Evolutionary conservation across 768 basidiomycete species (phyloP).

Genomic region (Mycena alexandri): DNA sequence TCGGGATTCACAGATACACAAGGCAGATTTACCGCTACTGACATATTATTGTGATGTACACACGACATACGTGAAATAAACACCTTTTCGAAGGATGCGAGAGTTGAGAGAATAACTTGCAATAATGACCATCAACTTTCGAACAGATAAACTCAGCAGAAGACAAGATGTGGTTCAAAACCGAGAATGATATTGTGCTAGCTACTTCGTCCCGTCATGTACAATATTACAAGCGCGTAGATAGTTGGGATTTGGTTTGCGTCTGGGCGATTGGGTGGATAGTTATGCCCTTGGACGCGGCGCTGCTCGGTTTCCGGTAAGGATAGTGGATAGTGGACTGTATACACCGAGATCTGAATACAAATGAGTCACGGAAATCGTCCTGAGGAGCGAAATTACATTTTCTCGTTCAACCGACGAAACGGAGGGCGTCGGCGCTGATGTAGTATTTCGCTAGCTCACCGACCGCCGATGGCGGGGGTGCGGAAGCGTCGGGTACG

Average conservation of each 20-base stretch:
- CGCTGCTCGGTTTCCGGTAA: conserved; percentile 23
- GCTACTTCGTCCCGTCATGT: not conserved
- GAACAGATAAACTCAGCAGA: no score
- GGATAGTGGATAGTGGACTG: conserved; percentile 4
- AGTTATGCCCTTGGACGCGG: conserved; percentile 1
- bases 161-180: no score
- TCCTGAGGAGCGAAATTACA: not conserved
- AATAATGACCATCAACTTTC: no score
- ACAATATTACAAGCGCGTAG: not conserved
- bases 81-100: conserved; percentile 29
- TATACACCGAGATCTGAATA: conserved; percentile 7
- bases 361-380: conserved; percentile 15
- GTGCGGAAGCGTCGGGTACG: conserved; percentile 77
- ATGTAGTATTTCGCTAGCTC: conserved; percentile 88
- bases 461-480: conserved; percentile 68
- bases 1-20: conserved; percentile 2
- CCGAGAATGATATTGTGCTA: conserved; percentile 1
- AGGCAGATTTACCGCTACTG: conserved; percentile 25
- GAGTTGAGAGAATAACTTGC: no score
- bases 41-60: conserved; percentile 29
- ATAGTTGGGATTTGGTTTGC: not conserved
- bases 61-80: conserved; percentile 39
- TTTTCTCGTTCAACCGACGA: conserved; percentile 69
- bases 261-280: not conserved
- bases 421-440: conserved; percentile 82